Base-by-base conservation (phyloP, 331 rosid genomes). In the Acacia pycnantha region DNA sequence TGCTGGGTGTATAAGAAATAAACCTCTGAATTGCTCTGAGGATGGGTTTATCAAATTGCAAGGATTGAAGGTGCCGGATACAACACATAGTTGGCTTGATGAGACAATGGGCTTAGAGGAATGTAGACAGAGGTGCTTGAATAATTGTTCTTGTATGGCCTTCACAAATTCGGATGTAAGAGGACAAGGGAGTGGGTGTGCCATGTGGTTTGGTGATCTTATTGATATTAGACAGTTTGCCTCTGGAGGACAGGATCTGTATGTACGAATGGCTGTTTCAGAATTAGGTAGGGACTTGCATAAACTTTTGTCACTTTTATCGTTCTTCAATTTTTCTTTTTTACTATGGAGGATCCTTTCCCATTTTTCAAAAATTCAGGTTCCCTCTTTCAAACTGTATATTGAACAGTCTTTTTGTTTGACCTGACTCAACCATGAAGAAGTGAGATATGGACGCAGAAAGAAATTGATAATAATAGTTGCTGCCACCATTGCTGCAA, bases 141-240 rank as follows among this genome's bases (percentile, higher is more conserved):
- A 64, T n/a, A 84, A 88, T 18, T 90, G 90, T 47, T 86, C 89
- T 61, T 88, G 93, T 76, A 77, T 79, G 86, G 91, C 88, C 47
- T 83, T 35, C 70, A 73, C 90, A 16, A 87, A 81, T 67, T 26
- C 84, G 3, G 87, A 85, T 58, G 66, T 84, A 14, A 70, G 82
- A 62, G 87, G 86, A 54, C 66, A 64, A 12, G 89, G 88, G 14
- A 79, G 70, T 73, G 90, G 92, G 8, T 89, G 92, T 14, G 82
- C 69, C 61, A 44, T 77, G 81, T 77, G 73, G 81, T 77, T 77
- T 77, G 81, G 73, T 1, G 61, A 64, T 43, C 73, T 77, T 5
- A 0, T 62, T 19, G 81, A 77, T 19, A 64, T 77, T 8, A 77
- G 73, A 29, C 81, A 77, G 46, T 62, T 43, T 46, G 27, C 73